Conservation (phyloP, 805 yeast species). For the Danielozyma ontarioensis region DNA sequence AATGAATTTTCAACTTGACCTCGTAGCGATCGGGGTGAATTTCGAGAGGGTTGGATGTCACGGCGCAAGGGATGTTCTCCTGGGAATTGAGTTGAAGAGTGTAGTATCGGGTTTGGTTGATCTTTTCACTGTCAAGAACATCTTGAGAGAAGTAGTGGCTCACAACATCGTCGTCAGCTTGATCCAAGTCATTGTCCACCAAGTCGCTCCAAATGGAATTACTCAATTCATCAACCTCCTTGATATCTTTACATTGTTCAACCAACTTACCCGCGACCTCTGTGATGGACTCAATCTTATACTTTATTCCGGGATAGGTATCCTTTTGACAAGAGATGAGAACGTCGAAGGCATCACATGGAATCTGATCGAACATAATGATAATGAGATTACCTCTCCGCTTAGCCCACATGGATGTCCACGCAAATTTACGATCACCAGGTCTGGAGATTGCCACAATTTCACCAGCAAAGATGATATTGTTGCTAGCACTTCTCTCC, state of each 20-base stretch:
- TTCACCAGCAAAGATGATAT: conserved; percentile 74
- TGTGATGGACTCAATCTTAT: conserved; percentile 19
- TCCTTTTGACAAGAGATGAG: conserved; percentile 10
- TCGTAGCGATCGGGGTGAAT: conserved; percentile 33
- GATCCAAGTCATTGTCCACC: conserved; percentile 18
- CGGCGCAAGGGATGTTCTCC: conserved; percentile 66
- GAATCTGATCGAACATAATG: conserved; percentile 84
- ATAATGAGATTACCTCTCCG: conserved; percentile 63
- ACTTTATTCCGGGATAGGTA: conserved; percentile 3
- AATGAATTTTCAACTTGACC: conserved; percentile 61
- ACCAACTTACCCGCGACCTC: conserved; percentile 34
- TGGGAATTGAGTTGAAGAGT: conserved; percentile 44
- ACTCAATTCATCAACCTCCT: conserved; percentile 9
- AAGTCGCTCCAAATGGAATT: conserved; percentile 25
- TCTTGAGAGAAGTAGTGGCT: conserved; percentile 16
- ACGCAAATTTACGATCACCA: conserved; percentile 55
- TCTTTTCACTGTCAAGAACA: conserved; percentile 20
- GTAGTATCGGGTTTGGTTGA: conserved; percentile 60
- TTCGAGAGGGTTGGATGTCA: conserved; percentile 55
- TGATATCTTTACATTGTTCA: conserved; percentile 10
- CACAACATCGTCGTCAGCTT: conserved; percentile 8
- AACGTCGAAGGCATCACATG: conserved; percentile 33
- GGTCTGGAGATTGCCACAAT: conserved; percentile 73
- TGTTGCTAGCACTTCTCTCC: conserved; percentile 17
- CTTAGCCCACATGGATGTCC: conserved; percentile 93